These are phyloP conservation scores for Talaromyces piceae DNA, from an alignment of 2,329 filamentous ascomycete genomes.

Conservation along the genomic window DNA sequence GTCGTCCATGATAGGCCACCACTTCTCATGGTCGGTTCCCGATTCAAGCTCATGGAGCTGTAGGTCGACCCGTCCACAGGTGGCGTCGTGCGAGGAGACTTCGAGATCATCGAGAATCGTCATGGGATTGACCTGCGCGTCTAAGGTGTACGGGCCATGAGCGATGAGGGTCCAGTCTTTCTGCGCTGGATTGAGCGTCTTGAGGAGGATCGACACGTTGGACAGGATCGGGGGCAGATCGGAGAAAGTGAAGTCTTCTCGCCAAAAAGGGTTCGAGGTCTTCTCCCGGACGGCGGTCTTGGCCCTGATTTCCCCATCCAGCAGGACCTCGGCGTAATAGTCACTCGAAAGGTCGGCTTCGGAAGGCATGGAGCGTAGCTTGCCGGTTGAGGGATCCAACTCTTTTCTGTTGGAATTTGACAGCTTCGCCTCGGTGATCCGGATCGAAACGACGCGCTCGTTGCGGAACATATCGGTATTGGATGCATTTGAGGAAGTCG, in stretches of 20 bases:
- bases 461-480: conserved; percentile 59
- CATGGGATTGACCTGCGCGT: conserved; percentile 33
- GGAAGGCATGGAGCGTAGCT: conserved; percentile 27
- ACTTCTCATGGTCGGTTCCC: conserved; percentile 74
- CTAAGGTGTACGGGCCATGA: conserved; percentile 36
- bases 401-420: conserved; percentile 20
- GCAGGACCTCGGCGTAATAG: conserved; percentile 42
- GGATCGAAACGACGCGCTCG: conserved; percentile 53
- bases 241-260: conserved; percentile 41
- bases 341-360: conserved; percentile 27
- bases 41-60: conserved; percentile 69
- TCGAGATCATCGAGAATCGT: conserved; percentile 40
- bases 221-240: conserved; percentile 43
- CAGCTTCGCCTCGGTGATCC: conserved; percentile 57
- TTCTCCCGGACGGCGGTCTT: conserved; percentile 42
- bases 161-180: conserved; percentile 44
- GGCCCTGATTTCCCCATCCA: conserved; percentile 43
- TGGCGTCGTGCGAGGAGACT: conserved; percentile 40
- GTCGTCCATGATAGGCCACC: conserved; percentile 75
- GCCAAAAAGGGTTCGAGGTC: conserved; percentile 42
- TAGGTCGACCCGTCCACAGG: conserved; percentile 62
- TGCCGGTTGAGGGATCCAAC: conserved; percentile 19
- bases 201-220: conserved; percentile 39
- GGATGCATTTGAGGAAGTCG: conserved; percentile 22
- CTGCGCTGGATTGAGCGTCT: conserved; percentile 40